Evolutionary conservation across 345 rosid genomes (phyloP), one percentile per base, ranked within the genome.

Genomic region (Citrus cavaleriei): DNA sequence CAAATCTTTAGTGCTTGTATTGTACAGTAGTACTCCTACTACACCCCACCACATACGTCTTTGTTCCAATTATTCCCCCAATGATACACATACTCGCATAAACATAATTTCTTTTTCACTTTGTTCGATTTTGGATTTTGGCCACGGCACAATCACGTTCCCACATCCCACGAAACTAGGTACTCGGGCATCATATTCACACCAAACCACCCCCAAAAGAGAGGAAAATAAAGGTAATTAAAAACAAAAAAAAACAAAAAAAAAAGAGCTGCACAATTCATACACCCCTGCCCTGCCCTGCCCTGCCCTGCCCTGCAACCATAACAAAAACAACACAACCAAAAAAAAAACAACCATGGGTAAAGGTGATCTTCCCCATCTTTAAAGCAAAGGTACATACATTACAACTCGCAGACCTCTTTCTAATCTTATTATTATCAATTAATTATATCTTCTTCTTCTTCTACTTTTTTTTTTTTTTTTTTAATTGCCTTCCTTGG

Each of bases 351-450:
- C 85, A 61, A 78, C 84, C 65, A 81, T 72, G 76, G 76, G 62
- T 65, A 77, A 77, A 79, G 84, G 70, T 86, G 81, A 82, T 79
- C 82, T 82, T 34, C 59, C 66, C 57, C 58, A 18, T 71, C 84
- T 73, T 68, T 83, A 78, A 74, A 85, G 88, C 51, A 46, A 13
- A 46, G 83, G 84, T 84, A 62, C 73, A 65, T 82, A 67, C 71
- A 76, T 68, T 28, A 46, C 72, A 78, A 70, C 78, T 57, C 72
- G 46, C 59, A 75, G 66, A 18, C 60, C 78, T 21, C 75, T 40
- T 75, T 40, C 72, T 60, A 62, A 61, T 66, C 40, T 22, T 42
- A 21, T 66, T 67, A 19, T 54, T 55, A 18, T 54, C 12, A 18
- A 54, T 46, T 46, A 46, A 3, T 46, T 46, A 12, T 25, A 25